phyloP scores from a whole-genome alignment of 2,329 filamentous ascomycete genomes.

The Aspergillus aculeatus region DNA sequence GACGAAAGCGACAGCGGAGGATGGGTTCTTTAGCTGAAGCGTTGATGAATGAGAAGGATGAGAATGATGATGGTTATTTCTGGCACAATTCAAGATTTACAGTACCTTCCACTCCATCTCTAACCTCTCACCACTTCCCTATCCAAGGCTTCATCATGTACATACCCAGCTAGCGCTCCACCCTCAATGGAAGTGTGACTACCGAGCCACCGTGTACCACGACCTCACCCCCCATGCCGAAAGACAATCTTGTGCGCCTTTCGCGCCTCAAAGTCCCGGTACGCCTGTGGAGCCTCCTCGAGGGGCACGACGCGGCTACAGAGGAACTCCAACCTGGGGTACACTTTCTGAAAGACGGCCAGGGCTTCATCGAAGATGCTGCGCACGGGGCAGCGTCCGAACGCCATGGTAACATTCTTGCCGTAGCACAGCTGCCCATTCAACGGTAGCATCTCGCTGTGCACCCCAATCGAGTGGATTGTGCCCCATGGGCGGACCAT shows the following conservation, averaged over 20 bases:
- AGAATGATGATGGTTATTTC: no score
- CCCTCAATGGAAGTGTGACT: no score
- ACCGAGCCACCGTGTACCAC: no score
- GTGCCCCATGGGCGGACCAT: constrained; percentile 69
- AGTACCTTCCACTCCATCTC: no score
- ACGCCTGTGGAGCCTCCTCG: background rate
- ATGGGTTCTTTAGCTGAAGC: background rate
- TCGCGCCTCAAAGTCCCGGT: background rate
- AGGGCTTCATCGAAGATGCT: constrained; percentile 18
- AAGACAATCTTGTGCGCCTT: background rate
- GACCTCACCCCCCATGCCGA: background rate
- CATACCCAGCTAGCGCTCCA: no score
- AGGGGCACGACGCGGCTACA: background rate
- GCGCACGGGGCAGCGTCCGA: constrained; percentile 70
- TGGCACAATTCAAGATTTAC: no score
- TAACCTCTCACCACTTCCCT: no score
- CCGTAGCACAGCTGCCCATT: constrained; percentile 60
- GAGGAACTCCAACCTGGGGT: background rate
- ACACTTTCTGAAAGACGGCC: background rate
- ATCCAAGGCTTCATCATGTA: no score
- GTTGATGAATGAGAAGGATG: no score
- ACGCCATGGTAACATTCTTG: constrained; percentile 70
- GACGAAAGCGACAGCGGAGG: background rate
- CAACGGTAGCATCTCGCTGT: constrained; percentile 69
- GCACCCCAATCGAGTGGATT: constrained; percentile 71